Evolutionary conservation across 441 rosid species (phyloP).

Genomic region (Erodium texanum): DNA sequence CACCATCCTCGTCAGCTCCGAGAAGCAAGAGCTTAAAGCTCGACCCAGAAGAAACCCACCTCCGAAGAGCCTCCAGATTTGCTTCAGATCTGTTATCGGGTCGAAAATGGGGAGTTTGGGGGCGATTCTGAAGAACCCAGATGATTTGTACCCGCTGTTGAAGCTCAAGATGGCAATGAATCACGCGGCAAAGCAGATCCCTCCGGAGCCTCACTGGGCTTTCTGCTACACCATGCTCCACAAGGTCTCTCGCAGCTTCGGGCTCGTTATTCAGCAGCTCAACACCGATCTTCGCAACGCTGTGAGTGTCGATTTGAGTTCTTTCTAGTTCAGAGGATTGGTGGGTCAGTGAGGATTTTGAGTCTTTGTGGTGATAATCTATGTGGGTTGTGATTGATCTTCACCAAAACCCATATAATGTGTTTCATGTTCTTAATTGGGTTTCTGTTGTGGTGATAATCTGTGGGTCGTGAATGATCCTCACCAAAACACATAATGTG

Average conservation of each 20-base stretch:
- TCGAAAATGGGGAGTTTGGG: slow-evolving; percentile 60
- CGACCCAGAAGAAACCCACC: neutral
- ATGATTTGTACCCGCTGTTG: slow-evolving; percentile 70
- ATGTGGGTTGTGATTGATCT: neutral
- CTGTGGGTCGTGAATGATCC: neutral
- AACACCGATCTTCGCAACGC: slow-evolving; percentile 71
- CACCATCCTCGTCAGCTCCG: neutral
- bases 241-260: slow-evolving; percentile 86
- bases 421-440: too few species aligned
- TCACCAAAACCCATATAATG: too few species aligned
- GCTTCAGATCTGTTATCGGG: neutral
- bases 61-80: neutral
- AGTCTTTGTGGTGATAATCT: neutral
- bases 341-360: neutral
- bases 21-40: too few species aligned
- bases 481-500: neutral
- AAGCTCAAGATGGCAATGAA: slow-evolving; percentile 70
- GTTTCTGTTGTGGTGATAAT: neutral
- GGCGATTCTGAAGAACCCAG: slow-evolving; percentile 61
- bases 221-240: slow-evolving; percentile 83
- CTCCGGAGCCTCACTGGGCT: slow-evolving; percentile 78
- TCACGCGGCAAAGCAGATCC: slow-evolving; percentile 84
- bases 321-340: neutral
- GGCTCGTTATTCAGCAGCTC: slow-evolving; percentile 82
- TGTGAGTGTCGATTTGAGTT: slow-evolving; percentile 32